Base-by-base conservation (phyloP, 805 yeast genomes). In the Metschnikowia kunwiensis region DNA sequence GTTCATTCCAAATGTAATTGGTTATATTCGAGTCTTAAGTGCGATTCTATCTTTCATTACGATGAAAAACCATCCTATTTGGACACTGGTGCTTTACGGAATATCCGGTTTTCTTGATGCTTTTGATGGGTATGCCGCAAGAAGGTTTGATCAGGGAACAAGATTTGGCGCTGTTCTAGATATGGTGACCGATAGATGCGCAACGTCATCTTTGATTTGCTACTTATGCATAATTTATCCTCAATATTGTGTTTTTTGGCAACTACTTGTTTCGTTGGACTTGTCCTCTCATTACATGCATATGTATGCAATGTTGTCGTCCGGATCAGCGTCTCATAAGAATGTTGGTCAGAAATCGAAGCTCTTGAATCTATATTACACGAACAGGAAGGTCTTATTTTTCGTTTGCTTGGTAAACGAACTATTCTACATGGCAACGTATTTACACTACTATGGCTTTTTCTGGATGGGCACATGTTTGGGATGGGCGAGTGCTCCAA, bases 151-250 rank as follows among this genome's bases (percentile, higher is more conserved):
- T 58, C 99, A 93, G 61, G 82, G 95, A 11, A 86, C 97, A 21
- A 75, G 78, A 49, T 86, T 87, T 49, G 99, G 99, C 24, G 97
- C 98, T 13, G 95, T 94, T 14, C 74, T 93, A 51, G 99, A 93
- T 62, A 93, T 93, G 99, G 97, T 93, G 21, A 91, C 98, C 13
- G 99, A 93, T 60, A 75, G 99, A 56, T 93, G 97, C 58, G 89
- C 98, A 10, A 93, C 99, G 0, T 78, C 95, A 10, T 83, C 96
- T n/a, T 73, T 93, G 53, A 80, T 93, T 49, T 88, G 95, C 59
- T 93, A 76, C 60, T 70, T 93, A 40, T 78, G 93, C 48, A 80
- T 85, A 24, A 68, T 84, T 30, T 91, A 86, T 55, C 97, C 97
- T 6, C 51, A 61, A 21, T 83, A 70, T 62, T 68, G 77, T 34